Evolutionary conservation across 2,329 filamentous ascomycete species (phyloP).

Genomic region (Proliferodiscus dingleyae): DNA sequence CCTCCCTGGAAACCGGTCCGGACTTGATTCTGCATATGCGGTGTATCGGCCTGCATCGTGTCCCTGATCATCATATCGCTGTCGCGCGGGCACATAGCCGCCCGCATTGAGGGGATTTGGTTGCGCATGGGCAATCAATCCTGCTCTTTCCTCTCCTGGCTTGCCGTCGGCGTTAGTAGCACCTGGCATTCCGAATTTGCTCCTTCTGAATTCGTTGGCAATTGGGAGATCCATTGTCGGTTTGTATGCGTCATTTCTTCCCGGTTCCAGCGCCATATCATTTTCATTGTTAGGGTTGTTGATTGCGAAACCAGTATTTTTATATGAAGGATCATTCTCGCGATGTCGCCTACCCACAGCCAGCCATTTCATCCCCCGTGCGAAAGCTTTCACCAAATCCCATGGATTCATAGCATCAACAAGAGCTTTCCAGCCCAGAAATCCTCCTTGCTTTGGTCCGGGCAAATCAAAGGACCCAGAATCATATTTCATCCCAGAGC

Average conservation of each 20-base stretch:
- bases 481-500: conserved; percentile 28
- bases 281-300: conserved; percentile 16
- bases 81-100: conserved; percentile 25
- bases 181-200: conserved; percentile 24
- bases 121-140: conserved; percentile 29
- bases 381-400: conserved; percentile 78
- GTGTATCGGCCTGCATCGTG: conserved; percentile 22
- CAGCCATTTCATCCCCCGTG: conserved; percentile 61
- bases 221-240: conserved; percentile 22
- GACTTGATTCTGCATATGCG: conserved; percentile 8
- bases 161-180: conserved; percentile 4
- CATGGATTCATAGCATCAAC: conserved; percentile 72
- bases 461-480: conserved; percentile 39
- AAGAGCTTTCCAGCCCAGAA: conserved; percentile 60
- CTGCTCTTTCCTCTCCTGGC: conserved; percentile 25
- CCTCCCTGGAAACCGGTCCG: conserved; percentile 13
- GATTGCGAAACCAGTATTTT: conserved; percentile 17
- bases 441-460: conserved; percentile 56
- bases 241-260: conserved; percentile 19
- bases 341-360: conserved; percentile 66
- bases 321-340: conserved; percentile 48
- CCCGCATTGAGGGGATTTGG: conserved; percentile 23
- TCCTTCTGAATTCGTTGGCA: conserved; percentile 28
- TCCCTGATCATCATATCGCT: conserved; percentile 27
- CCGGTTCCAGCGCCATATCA: conserved; percentile 20